Percentiles rank a stretch among this genome's conserved stretches.
Evolutionary conservation across 805 yeast species (phyloP).

Genomic region (Kuraishia borneana): DNA sequence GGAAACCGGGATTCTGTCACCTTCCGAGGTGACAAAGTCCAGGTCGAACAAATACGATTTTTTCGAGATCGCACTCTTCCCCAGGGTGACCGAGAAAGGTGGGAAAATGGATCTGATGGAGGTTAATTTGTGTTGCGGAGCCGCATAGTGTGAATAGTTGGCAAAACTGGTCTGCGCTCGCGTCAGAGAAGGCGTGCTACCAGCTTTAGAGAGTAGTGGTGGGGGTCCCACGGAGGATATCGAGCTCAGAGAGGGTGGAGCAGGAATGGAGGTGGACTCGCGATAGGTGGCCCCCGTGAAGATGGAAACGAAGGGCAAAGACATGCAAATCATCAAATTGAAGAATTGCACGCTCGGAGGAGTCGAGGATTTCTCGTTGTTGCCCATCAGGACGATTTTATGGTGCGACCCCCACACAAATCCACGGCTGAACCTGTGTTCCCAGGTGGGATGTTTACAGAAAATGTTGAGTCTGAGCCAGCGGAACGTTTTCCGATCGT

Average conservation of each 20-base stretch:
- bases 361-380: slow-evolving; percentile 29
- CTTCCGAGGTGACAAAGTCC: slow-evolving; percentile 61
- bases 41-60: slow-evolving; percentile 58
- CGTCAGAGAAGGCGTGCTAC: not conserved
- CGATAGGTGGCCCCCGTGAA: slow-evolving; percentile 13
- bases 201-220: not conserved
- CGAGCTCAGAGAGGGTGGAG: not conserved
- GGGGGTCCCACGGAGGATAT: not conserved
- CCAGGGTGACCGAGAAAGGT: slow-evolving; percentile 67
- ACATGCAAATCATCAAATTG: slow-evolving; percentile 33
- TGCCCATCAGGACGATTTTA: slow-evolving; percentile 53
- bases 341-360: slow-evolving; percentile 37
- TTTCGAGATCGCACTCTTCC: slow-evolving; percentile 62
- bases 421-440: slow-evolving; percentile 56
- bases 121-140: slow-evolving; percentile 58
- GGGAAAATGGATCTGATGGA: slow-evolving; percentile 64
- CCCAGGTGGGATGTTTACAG: slow-evolving; percentile 38
- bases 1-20: slow-evolving; percentile 57
- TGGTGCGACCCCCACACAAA: slow-evolving; percentile 75
- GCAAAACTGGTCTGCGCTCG: slow-evolving; percentile 31
- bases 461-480: slow-evolving; percentile 56
- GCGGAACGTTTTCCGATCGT: slow-evolving; percentile 40
- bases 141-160: slow-evolving; percentile 64
- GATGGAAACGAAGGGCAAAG: slow-evolving; percentile 40
- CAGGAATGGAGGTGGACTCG: not conserved